Base-by-base conservation (phyloP, 192 early-diverging fungal genomes). In the Coemansia sp. region DNA sequence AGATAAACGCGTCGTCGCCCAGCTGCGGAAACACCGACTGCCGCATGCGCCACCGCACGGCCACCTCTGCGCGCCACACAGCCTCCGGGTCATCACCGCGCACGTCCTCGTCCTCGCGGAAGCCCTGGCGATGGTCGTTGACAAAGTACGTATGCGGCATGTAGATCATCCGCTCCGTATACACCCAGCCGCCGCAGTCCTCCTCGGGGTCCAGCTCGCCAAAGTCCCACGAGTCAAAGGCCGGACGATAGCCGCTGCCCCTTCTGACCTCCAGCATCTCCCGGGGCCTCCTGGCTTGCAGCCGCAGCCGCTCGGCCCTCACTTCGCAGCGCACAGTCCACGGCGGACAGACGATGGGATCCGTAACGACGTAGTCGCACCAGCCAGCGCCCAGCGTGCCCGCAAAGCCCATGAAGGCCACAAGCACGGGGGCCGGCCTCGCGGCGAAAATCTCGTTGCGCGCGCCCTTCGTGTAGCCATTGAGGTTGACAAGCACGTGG, bases 401-500 rank as follows among this genome's bases (percentile, higher is more conserved):
- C 0, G 94, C 94, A 84, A 94, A 98, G 6, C 95, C 95, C 95
- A 97, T 96, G 60, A 93, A 92, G 2, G 91, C 87, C 42, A 94
- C 92, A 67, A 95, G 94, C 21, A 98, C 89, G 1, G 95, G 95
- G 34, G 90, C 88, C 8, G 94, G 92, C 17, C 96, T 86, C 11
- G 94, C 94, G 0, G 95, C 95, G 87, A 96, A 96, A 6, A 98
- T 87, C 76, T 97, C 94, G 82, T 96, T 96, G 17, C 91, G 85
- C 25, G 93, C 96, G 23, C 95, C 95, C 69, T 95, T 95, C n/a
- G 96, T 98, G 76, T 98, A 97, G 31, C 96, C 96, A 74, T 98
- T 98, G 55, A 98, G 82, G 63, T 98, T 96, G 68, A 94, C 88
- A 23, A 98, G 84, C 8, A 98, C 86, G 69, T 98, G 96, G 66